These are phyloP conservation scores for Calonectria ilicicola DNA, from an alignment of 2,329 filamentous ascomycete species.

Conservation along the genomic window DNA sequence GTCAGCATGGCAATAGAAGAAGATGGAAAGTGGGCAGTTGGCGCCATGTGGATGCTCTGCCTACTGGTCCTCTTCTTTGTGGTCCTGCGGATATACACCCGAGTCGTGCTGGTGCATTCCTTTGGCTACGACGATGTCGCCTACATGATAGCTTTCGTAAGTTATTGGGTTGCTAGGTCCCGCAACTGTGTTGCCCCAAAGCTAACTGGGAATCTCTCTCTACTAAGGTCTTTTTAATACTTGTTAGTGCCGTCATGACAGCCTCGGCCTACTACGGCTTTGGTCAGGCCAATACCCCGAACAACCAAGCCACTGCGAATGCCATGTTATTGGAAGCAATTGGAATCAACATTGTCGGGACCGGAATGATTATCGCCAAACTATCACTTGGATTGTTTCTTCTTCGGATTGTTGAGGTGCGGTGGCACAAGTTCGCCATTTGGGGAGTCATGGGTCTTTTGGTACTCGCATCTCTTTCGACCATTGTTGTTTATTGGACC, in stretches of 20 bases:
- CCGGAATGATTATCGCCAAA: constrained; percentile 52
- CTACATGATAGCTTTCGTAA: constrained; percentile 30
- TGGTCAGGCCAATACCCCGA: constrained; percentile 41
- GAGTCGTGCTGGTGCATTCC: constrained; percentile 38
- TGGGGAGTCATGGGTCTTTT: constrained; percentile 40
- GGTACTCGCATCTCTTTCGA: not conserved
- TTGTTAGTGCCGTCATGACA: constrained; percentile 45
- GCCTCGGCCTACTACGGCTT: constrained; percentile 47
- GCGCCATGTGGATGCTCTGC: constrained; percentile 31
- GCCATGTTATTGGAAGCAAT: constrained; percentile 45
- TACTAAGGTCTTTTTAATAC: constrained; percentile 37
- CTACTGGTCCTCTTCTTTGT: constrained; percentile 42
- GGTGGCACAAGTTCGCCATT: constrained; percentile 47
- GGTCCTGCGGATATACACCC: constrained; percentile 49
- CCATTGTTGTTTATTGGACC: constrained; percentile 6
- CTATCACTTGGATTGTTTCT: constrained; percentile 51
- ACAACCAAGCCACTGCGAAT: constrained; percentile 24
- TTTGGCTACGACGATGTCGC: constrained; percentile 48
- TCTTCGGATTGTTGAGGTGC: constrained; percentile 46
- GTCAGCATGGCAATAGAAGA: constrained; percentile 1
- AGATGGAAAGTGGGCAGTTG: constrained; percentile 4
- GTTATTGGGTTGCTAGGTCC: not conserved
- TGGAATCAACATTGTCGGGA: constrained; percentile 48
- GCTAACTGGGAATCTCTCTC: not conserved
- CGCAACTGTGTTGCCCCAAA: too few species aligned